Evolutionary conservation across 768 basidiomycete genomes (phyloP), one percentile per base, ranked within the genome.

Genomic region (Dentipellis fragilis): DNA sequence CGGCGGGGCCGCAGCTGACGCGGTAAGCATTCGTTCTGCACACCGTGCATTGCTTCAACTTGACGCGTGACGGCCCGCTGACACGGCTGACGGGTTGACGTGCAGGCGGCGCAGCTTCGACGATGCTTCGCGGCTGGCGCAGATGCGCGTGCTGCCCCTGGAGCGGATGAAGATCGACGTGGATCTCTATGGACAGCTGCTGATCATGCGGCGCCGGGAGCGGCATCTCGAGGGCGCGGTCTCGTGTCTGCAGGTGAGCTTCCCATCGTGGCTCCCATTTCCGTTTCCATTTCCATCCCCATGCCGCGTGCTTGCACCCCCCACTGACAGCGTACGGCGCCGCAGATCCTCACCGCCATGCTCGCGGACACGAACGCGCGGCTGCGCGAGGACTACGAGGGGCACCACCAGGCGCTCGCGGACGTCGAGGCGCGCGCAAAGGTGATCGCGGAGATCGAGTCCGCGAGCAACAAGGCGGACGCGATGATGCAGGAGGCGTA

Each of bases 91-190:
- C 48, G 59, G 35, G 40, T 51, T 58, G 16, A 17, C 51, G 46
- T 55, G 35, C 60, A 77, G 80, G 54, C 76, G 87, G 48, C 73
- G 85, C 50, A 87, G 86, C 59, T 85, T 85, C 63, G 81, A 86
- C 58, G 83, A 83, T 66, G 63, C 83, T 1, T 64, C 69, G 29
- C 75, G 78, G n/a, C 73, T 83, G 59, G 71, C 68, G 39, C 71
- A 71, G 49, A 65, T 76, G 57, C 71, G 71, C 37, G 69, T 83
- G 10, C 66, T 88, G 45, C 74, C 76, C 2, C 58, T 75, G 7
- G 84, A 89, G 54, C 73, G 78, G 62, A 87, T 91, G 85, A 78
- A 76, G 51, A 80, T 87, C 42, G 89, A 91, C 62, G 89, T 89
- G 38, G 87, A 85, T 62, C 73, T 91, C 14, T 84, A 84, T 63